Percentiles rank a stretch among this genome's conserved stretches.
Conservation (phyloP, 148 eudicot genomes). For the Rhododendron kiyosumense region DNA sequence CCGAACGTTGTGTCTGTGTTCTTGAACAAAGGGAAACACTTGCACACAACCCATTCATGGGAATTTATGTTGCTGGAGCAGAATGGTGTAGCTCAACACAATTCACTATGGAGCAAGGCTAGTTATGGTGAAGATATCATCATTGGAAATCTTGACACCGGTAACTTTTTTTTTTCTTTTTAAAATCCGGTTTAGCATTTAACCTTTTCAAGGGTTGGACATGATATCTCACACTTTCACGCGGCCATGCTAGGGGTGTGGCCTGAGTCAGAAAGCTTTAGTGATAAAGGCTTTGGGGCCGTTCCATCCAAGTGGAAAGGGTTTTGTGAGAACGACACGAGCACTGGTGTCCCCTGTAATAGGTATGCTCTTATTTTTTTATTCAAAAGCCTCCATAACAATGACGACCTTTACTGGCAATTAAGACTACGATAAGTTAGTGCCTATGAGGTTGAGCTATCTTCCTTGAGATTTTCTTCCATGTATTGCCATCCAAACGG, state of each 20-base stretch:
- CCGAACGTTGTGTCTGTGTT: constrained; percentile 59
- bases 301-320: constrained; percentile 78
- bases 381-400: background rate
- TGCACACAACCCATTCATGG: constrained; percentile 79
- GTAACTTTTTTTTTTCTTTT: constrained; percentile 15
- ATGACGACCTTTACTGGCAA: no score
- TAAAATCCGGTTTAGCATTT: background rate
- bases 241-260: constrained; percentile 48
- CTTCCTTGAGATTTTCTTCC: background rate
- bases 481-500: background rate
- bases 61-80: constrained; percentile 39
- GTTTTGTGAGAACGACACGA: constrained; percentile 27
- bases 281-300: constrained; percentile 36
- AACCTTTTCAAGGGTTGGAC: background rate
- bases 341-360: constrained; percentile 38
- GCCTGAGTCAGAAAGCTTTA: constrained; percentile 75
- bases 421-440: background rate
- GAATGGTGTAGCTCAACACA: constrained; percentile 13
- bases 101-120: constrained; percentile 41
- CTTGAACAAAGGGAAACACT: constrained; percentile 28
- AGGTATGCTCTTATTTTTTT: constrained; percentile 20
- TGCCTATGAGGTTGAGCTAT: background rate
- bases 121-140: constrained; percentile 55
- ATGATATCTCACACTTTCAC: background rate
- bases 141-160: constrained; percentile 69